Percentiles rank a stretch among this genome's conserved stretches.
Conservation (phyloP, 306 rosid genomes). For the Hippophae gyantsensis region DNA sequence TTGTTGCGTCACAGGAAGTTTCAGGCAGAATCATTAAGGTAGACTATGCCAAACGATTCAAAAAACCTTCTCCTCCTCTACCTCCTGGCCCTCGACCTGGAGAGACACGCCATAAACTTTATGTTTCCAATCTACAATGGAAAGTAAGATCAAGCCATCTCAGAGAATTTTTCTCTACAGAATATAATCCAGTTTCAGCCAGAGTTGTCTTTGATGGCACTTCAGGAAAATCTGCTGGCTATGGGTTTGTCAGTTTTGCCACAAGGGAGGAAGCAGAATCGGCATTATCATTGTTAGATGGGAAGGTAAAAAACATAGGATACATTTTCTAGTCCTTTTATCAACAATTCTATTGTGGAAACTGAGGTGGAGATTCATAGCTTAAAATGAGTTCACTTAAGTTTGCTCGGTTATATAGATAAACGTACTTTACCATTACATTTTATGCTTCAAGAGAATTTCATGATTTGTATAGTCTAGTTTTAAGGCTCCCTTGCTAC, state of each 20-base stretch:
- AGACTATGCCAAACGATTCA: constrained; percentile 58
- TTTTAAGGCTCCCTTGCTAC: background rate
- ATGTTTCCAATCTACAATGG: constrained; percentile 74
- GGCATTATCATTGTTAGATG: constrained; percentile 66
- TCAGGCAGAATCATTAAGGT: constrained; percentile 57
- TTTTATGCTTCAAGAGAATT: background rate
- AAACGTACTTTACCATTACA: background rate
- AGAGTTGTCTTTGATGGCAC: constrained; percentile 71
- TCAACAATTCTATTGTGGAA: constrained; percentile 7
- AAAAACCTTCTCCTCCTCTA: constrained; percentile 58
- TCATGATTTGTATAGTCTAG: background rate
- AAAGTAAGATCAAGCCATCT: constrained; percentile 70
- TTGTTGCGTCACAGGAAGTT: constrained; percentile 45
- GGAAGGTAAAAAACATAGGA: constrained; percentile 44
- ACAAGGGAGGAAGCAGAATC: constrained; percentile 72
- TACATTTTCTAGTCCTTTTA: constrained; percentile 9
- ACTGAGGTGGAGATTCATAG: background rate
- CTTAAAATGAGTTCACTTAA: background rate
- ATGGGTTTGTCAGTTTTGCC: constrained; percentile 71
- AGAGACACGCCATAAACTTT: constrained; percentile 56
- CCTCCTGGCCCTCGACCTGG: constrained; percentile 34
- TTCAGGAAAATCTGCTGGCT: constrained; percentile 60
- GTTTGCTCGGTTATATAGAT: background rate
- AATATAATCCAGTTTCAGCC: constrained; percentile 69
- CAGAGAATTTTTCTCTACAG: constrained; percentile 49